phyloP scores from a whole-genome alignment of 306 rosid species.

The Bauhinia variegata region DNA sequence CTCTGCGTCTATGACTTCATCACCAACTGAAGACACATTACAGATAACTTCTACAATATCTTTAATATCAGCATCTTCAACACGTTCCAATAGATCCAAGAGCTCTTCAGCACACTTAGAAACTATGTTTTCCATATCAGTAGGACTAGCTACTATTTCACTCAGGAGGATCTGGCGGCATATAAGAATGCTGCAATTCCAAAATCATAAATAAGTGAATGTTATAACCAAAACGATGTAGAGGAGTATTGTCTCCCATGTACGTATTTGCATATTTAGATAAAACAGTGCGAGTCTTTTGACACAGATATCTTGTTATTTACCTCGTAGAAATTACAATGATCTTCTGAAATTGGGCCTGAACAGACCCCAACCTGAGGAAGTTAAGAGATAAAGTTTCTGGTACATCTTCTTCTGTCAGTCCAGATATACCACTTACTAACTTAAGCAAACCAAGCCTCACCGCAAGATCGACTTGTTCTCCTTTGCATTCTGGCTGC shows the following conservation, averaged over 20 bases:
- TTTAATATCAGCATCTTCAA: slow-evolving; percentile 63
- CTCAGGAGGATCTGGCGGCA: slow-evolving; percentile 79
- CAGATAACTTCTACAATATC: slow-evolving; percentile 72
- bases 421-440: slow-evolving; percentile 66
- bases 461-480: slow-evolving; percentile 65
- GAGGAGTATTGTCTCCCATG: slow-evolving; percentile 3
- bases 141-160: slow-evolving; percentile 50
- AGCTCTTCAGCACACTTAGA: slow-evolving; percentile 57
- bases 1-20: slow-evolving; percentile 40
- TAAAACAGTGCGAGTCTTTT: too few relatives aligned
- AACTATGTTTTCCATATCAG: slow-evolving; percentile 56
- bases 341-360: slow-evolving; percentile 86
- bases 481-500: slow-evolving; percentile 82
- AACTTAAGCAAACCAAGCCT: slow-evolving; percentile 83
- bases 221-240: not conserved
- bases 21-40: slow-evolving; percentile 39
- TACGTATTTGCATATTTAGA: not conserved
- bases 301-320: slow-evolving; percentile 12
- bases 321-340: slow-evolving; percentile 80
- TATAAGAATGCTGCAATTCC: slow-evolving; percentile 75
- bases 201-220: not conserved
- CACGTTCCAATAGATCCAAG: slow-evolving; percentile 52
- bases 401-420: slow-evolving; percentile 64
- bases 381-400: slow-evolving; percentile 78
- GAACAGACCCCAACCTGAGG: slow-evolving; percentile 77